Evolutionary conservation across 495 filamentous ascomycete species (phyloP).

Genomic region (Neurospora pannonica): DNA sequence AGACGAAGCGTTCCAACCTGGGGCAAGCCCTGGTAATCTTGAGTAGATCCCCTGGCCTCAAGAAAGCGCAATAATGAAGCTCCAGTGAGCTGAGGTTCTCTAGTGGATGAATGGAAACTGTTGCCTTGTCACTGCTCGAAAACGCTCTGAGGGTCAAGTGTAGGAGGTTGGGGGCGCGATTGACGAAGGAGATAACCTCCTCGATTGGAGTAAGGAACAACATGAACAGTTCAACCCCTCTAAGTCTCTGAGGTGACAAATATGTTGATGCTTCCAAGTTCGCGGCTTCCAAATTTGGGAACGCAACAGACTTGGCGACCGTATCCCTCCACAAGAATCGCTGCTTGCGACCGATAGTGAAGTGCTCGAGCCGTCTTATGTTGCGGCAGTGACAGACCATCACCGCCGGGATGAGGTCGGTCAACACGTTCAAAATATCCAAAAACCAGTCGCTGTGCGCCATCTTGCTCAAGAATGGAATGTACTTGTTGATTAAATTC

Average conservation of each 20-base stretch:
- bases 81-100: background rate
- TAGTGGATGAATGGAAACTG: background rate
- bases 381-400: background rate
- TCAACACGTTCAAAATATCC: background rate
- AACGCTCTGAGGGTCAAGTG: background rate
- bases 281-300: background rate
- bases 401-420: background rate
- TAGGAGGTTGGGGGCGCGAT: background rate
- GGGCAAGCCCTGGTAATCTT: background rate
- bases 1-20: background rate
- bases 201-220: background rate
- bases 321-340: background rate
- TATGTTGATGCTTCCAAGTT: background rate
- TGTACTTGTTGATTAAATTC: background rate
- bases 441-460: background rate
- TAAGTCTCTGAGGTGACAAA: rapidly evolving
- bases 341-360: background rate
- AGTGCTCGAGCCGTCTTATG: background rate
- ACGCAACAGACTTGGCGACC: background rate
- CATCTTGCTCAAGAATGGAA: background rate
- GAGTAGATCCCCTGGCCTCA: background rate
- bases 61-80: background rate
- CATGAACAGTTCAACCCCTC: background rate
- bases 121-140: background rate
- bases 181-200: background rate